These are phyloP conservation scores for Beauveria sp. DNA, from an alignment of 2,329 filamentous ascomycete species.

Conservation along the genomic window DNA sequence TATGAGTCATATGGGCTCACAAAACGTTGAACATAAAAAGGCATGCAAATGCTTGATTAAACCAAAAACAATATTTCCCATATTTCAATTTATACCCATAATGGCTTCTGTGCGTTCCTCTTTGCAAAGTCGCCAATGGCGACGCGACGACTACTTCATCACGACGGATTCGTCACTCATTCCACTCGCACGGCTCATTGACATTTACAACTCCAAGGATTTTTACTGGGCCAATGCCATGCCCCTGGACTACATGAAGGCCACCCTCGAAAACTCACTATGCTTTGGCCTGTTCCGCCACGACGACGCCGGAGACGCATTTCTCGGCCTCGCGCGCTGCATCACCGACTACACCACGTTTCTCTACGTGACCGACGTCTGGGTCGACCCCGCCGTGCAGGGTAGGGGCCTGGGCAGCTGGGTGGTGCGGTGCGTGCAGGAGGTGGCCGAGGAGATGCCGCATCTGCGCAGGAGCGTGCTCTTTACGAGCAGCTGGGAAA, in stretches of 20 bases:
- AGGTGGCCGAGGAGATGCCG: constrained; percentile 43
- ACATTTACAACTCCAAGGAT: constrained; percentile 39
- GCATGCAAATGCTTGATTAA: neutral
- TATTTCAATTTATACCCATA: neutral
- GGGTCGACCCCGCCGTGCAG: constrained; percentile 47
- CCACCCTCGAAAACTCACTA: constrained; percentile 44
- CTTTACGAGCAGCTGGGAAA: constrained; percentile 30
- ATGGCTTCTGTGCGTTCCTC: neutral
- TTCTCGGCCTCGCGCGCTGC: constrained; percentile 34
- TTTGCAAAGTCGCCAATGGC: constrained; percentile 11
- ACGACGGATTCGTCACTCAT: constrained; percentile 47
- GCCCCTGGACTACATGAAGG: constrained; percentile 34
- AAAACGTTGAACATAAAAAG: neutral
- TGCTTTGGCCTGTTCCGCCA: constrained; percentile 46
- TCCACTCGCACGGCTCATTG: constrained; percentile 39
- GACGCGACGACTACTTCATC: constrained; percentile 37
- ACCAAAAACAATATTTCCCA: neutral
- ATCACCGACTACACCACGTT: constrained; percentile 60
- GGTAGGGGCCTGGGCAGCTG: constrained; percentile 52
- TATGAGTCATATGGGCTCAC: constrained; percentile 9
- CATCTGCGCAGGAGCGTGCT: constrained; percentile 47
- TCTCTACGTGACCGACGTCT: constrained; percentile 57
- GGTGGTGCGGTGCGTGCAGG: constrained; percentile 50
- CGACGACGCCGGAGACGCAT: neutral
- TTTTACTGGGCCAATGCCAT: constrained; percentile 49